These are phyloP conservation scores for Wickerhamiella nectarea DNA, from an alignment of 805 yeast genomes.

Conservation along the genomic window DNA sequence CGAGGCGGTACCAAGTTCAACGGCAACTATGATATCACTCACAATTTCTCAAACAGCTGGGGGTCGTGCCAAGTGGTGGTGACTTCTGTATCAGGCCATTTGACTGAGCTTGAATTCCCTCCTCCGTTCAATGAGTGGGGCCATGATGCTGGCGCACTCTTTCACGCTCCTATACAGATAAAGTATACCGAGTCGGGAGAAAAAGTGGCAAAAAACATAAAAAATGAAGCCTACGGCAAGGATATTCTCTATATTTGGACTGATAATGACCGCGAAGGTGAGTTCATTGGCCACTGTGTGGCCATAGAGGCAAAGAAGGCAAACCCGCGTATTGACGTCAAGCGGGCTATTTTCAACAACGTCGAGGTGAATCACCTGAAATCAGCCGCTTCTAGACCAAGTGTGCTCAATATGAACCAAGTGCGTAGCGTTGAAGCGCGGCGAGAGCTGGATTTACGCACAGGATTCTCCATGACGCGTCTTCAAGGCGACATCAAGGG, in stretches of 20 bases:
- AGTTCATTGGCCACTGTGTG: slow-evolving; percentile 78
- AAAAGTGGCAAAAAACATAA: slow-evolving; percentile 49
- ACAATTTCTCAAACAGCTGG: slow-evolving; percentile 39
- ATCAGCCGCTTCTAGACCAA: slow-evolving; percentile 61
- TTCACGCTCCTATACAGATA: slow-evolving; percentile 50
- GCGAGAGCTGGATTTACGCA: slow-evolving; percentile 73
- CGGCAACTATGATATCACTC: slow-evolving; percentile 66
- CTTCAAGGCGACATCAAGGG: slow-evolving; percentile 33
- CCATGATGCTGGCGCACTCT: slow-evolving; percentile 49
- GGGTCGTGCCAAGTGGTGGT: slow-evolving; percentile 71
- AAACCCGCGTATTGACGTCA: slow-evolving; percentile 39
- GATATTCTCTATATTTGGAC: slow-evolving; percentile 85
- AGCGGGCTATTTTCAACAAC: slow-evolving; percentile 80
- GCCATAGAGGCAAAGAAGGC: slow-evolving; percentile 48
- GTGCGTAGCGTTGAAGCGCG: slow-evolving; percentile 80
- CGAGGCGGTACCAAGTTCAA: slow-evolving; percentile 46
- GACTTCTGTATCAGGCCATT: slow-evolving; percentile 88
- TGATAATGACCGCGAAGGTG: slow-evolving; percentile 96
- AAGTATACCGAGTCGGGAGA: slow-evolving; percentile 31
- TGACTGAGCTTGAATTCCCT: slow-evolving; percentile 53
- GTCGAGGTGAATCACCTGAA: slow-evolving; percentile 60
- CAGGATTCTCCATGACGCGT: slow-evolving; percentile 83
- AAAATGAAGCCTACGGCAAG: slow-evolving; percentile 45
- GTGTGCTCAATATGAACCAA: slow-evolving; percentile 45
- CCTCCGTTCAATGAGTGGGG: slow-evolving; percentile 50